These are phyloP conservation scores for Plectosphaerella cucumerina DNA, from an alignment of 2,329 filamentous ascomycete species.

Conservation along the genomic window DNA sequence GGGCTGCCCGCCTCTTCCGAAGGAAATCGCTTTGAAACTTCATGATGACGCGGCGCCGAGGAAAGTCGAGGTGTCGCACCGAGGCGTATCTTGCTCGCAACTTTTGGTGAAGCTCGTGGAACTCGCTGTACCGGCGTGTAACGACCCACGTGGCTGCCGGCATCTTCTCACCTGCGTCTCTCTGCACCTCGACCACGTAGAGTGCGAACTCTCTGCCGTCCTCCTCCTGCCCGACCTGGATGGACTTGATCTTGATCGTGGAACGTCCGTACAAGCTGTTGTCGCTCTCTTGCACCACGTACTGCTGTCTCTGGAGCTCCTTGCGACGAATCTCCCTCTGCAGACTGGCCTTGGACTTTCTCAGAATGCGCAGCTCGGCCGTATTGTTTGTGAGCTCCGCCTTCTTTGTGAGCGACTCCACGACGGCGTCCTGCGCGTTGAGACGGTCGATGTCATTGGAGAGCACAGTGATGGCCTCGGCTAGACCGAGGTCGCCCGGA, in stretches of 20 bases:
- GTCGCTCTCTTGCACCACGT: slow-evolving; percentile 95
- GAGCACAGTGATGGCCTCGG: slow-evolving; percentile 87
- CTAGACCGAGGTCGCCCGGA: slow-evolving; percentile 86
- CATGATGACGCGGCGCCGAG: slow-evolving; percentile 86
- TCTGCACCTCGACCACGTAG: slow-evolving; percentile 87
- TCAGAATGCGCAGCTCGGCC: slow-evolving; percentile 83
- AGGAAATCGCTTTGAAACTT: slow-evolving; percentile 96
- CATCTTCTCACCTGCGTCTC: slow-evolving; percentile 92
- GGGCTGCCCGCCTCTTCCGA: slow-evolving; percentile 75
- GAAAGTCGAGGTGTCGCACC: slow-evolving; percentile 87
- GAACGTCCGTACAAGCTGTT: slow-evolving; percentile 94
- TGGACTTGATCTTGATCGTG: slow-evolving; percentile 83
- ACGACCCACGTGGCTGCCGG: slow-evolving; percentile 93
- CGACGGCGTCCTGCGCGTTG: slow-evolving; percentile 79
- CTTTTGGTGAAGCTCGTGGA: slow-evolving; percentile 90
- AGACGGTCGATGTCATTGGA: slow-evolving; percentile 88
- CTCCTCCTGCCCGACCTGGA: slow-evolving; percentile 86
- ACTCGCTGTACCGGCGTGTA: slow-evolving; percentile 92
- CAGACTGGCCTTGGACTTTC: slow-evolving; percentile 90
- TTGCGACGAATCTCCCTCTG: slow-evolving; percentile 90
- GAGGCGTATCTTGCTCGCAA: slow-evolving; percentile 81
- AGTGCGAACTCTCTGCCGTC: slow-evolving; percentile 92
- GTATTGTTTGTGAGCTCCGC: slow-evolving; percentile 97
- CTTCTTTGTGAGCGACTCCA: slow-evolving; percentile 88
- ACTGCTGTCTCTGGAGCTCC: slow-evolving; percentile 93